Percentiles rank a stretch among this genome's conserved stretches.
Evolutionary conservation across 129 eudicot genomes (phyloP).

Genomic region (Pittosporum tobira): DNA sequence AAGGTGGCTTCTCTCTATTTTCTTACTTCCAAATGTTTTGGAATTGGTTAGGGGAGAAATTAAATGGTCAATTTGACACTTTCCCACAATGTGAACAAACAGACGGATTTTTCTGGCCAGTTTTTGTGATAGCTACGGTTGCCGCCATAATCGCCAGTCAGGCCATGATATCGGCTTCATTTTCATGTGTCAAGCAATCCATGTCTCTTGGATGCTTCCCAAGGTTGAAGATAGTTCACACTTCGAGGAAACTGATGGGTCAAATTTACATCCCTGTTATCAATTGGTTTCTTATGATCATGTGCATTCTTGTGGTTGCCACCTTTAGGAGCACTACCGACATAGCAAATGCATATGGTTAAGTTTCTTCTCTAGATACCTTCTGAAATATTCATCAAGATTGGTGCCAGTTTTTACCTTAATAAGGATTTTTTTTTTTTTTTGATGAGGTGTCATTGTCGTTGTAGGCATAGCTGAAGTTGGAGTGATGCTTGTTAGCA

Average conservation of each 20-base stretch:
- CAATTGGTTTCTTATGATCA: conserved; percentile 85
- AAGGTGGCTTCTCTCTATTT: not conserved
- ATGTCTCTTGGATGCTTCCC: conserved; percentile 99
- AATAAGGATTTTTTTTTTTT: no score
- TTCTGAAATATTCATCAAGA: not conserved
- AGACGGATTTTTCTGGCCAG: conserved; percentile 91
- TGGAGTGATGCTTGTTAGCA: conserved; percentile 91
- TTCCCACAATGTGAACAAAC: conserved; percentile 16
- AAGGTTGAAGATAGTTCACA: conserved; percentile 72
- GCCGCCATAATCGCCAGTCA: conserved; percentile 97
- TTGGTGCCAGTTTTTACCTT: not conserved
- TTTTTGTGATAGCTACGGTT: conserved; percentile 71
- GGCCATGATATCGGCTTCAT: conserved; percentile 98
- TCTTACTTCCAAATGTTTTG: not conserved
- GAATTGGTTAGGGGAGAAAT: not conserved
- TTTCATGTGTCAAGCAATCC: conserved; percentile 83
- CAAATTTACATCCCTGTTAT: conserved; percentile 94
- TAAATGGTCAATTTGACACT: conserved; percentile 2
- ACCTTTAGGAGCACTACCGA: conserved; percentile 71
- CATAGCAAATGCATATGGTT: conserved; percentile 94
- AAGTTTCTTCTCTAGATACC: conserved; percentile 8
- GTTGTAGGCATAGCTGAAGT: conserved; percentile 91
- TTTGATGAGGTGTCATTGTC: conserved; percentile 1
- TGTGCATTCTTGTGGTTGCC: conserved; percentile 95
- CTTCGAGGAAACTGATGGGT: conserved; percentile 83